phyloP scores from a whole-genome alignment of 345 rosid species.

The Eucalyptus melliodora region DNA sequence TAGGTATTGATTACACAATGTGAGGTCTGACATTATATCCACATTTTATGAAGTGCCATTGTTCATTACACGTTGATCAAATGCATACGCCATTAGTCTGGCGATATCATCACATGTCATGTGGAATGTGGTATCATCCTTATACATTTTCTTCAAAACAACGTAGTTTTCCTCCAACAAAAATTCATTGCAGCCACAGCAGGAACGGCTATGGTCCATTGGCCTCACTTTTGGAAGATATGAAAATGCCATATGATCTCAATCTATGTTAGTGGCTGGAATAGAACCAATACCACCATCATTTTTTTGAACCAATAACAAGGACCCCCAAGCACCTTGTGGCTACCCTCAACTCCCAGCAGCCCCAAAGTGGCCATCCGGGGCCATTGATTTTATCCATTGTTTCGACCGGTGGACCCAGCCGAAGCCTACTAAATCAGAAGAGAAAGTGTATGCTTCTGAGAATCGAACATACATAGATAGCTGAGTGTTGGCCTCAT shows the following conservation, averaged over 20 bases:
- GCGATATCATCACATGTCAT: too few species aligned
- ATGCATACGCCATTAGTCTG: too few species aligned
- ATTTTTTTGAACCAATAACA: neutral
- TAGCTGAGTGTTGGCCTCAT: neutral
- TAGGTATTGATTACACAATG: too few species aligned
- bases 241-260: neutral
- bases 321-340: neutral
- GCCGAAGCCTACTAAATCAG: neutral
- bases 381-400: neutral
- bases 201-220: neutral
- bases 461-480: neutral
- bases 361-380: neutral
- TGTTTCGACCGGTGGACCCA: neutral
- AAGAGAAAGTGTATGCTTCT: neutral
- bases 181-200: neutral
- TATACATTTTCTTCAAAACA: neutral
- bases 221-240: neutral
- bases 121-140: too few species aligned
- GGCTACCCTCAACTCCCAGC: neutral
- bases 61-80: too few species aligned
- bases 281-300: neutral
- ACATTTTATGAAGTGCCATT: too few species aligned
- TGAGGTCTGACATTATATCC: too few species aligned
- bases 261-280: neutral
- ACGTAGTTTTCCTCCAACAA: neutral